Evolutionary conservation across 2,329 filamentous ascomycete genomes (phyloP), one percentile per base, ranked within the genome.

Genomic region (Chaetomium sp.): DNA sequence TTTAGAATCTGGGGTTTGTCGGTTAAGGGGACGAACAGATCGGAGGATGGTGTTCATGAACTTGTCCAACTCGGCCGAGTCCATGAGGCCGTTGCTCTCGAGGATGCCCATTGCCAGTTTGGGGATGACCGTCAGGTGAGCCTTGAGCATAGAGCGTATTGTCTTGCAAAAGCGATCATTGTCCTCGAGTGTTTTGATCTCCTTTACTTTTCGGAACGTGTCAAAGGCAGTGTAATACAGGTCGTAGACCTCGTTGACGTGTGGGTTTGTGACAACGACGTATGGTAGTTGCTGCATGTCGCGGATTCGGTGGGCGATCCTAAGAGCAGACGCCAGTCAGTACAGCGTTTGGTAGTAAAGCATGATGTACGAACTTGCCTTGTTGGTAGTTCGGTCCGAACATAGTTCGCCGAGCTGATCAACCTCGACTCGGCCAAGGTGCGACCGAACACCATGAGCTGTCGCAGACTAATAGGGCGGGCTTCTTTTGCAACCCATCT

Each of bases 221-320:
- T 99, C 95, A 72, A 99, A 99, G n/a, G 95, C 94, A 70, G 89
- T 88, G 79, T 97, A 96, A 81, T 99, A 99, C 7, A 97, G 84
- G 75, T 98, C 92, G 79, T 99, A 99, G 38, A 98, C 95, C 70
- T 96, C 89, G 74, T 91, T 92, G 68, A 99, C 91, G 76, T 99
- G 92, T 7, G 87, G 87, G 73, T 99, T 99, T n/a, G 91, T 93
- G 56, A 98, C 92, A 62, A 98, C 94, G 45, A 95, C 91, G 75
- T 97, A 99, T 21, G 95, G 95, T 49, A 99, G 83, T 68, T 91
- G 93, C 77, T 99, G 95, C 86, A 99, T 98, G 76, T 99, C 94
- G 65, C 96, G 92, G 68, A 99, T 88, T 38, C 95, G 91, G 78
- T 99, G 95, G 21, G 94, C 92, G 70, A 98, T 87, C 71, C 92